Evolutionary conservation across 768 basidiomycete genomes (phyloP), one percentile per base, ranked within the genome.

Genomic region (Rhodosporidiobolus sp.): DNA sequence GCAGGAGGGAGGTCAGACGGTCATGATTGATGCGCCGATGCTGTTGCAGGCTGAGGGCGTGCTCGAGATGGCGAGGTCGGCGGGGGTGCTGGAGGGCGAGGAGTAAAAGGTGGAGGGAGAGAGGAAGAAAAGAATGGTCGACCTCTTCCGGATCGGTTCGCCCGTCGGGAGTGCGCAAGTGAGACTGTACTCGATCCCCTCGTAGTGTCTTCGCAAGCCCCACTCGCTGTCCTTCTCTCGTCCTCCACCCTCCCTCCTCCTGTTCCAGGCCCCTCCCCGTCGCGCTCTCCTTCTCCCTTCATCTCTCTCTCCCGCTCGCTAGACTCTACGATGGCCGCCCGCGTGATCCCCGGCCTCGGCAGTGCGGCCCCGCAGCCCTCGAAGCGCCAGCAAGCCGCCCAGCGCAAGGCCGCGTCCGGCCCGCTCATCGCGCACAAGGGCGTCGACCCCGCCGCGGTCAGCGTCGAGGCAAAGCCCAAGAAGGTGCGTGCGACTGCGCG

Each of bases 1-100:
- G 52, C 82, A 83, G 30, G 84, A 84, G 5, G 88, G 87, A 59
- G 80, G 77, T 8, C 67, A 52, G 17, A 73, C 57, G 56, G 87
- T 89, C 78, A 94, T 94, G 92, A 89, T 94, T 48, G 92, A 95
- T 80, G 90, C 90, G 14, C 92, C 92, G 0, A 92, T 95, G 89
- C 48, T 69, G 17, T 45, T 63, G 10, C 67, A 69, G 35, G 67
- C 67, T 14, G 9, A 63, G 53, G 20, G 45, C 1, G 32, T 69
- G 0, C 24, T 69, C 3, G 60, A 12, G 4, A 43, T 49, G 54
- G 67, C 67, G 2, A 10, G 46, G 22, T 12, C 53, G 10, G 60
- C 53, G 0, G 67, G 67, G 5, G 1, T 69, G 14, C 14, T 32
- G 28, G 28, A 32, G 19, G 10, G 24, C 30, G 6, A 32, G 48